Conservation (phyloP, 306 rosid genomes). For the Hylodesmum podocarpum region DNA sequence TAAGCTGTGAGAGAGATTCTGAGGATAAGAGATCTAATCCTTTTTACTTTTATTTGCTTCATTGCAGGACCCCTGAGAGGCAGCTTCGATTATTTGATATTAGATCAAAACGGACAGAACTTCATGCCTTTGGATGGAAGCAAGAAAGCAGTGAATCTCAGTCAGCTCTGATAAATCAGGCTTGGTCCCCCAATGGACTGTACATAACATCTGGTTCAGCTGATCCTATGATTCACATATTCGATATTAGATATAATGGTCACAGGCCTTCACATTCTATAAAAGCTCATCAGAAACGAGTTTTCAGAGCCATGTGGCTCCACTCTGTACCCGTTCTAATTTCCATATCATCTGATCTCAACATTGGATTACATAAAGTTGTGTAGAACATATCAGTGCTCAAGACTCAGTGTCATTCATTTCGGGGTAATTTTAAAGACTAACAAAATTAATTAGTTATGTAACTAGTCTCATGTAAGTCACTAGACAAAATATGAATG, state of each 20-base stretch:
- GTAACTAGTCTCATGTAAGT: background rate
- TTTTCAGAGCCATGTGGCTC: conserved; percentile 80
- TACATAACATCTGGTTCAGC: conserved; percentile 75
- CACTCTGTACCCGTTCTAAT: conserved; percentile 59
- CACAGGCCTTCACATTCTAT: conserved; percentile 68
- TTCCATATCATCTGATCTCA: conserved; percentile 77
- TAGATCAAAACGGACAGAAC: conserved; percentile 53
- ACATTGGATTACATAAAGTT: conserved; percentile 62
- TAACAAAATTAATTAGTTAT: too few relatives aligned
- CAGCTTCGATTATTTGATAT: conserved; percentile 80
- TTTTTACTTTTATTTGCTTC: background rate
- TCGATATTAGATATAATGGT: conserved; percentile 78
- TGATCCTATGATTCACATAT: conserved; percentile 79
- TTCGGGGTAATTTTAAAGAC: too few relatives aligned
- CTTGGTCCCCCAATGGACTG: conserved; percentile 83
- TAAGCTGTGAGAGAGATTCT: too few relatives aligned
- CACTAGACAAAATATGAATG: background rate
- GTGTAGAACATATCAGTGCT: conserved; percentile 27
- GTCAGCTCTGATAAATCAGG: conserved; percentile 78
- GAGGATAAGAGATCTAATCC: too few relatives aligned
- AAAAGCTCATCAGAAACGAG: conserved; percentile 79
- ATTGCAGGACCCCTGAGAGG: conserved; percentile 60
- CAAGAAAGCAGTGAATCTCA: conserved; percentile 86
- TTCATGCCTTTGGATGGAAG: conserved; percentile 89
- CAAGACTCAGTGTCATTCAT: background rate